phyloP scores from a whole-genome alignment of 441 rosid species.

The Bocquillonia castaneifolia region DNA sequence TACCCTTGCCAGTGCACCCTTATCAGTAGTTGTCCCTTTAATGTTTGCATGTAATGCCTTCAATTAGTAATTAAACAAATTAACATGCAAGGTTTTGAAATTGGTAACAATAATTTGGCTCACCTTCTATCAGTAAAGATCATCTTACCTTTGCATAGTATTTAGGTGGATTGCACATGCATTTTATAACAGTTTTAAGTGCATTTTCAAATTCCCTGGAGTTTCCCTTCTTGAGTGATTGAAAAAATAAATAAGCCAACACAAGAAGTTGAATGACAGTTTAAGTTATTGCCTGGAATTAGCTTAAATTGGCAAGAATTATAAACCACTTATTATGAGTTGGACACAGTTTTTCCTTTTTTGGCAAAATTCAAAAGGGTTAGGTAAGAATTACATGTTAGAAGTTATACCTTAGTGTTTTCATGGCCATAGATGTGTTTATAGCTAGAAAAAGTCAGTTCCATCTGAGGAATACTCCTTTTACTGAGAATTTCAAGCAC shows the following conservation, averaged over 20 bases:
- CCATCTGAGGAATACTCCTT: conserved; percentile 56
- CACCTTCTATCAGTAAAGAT: background rate
- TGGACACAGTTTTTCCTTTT: too few relatives aligned
- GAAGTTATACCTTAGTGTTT: conserved; percentile 41
- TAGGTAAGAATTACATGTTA: background rate
- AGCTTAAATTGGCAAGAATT: background rate
- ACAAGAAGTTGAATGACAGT: background rate
- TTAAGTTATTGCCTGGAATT: background rate
- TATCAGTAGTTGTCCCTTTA: conserved; percentile 31
- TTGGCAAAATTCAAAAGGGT: background rate
- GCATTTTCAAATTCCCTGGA: conserved; percentile 41
- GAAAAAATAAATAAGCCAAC: background rate
- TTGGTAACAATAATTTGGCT: too few relatives aligned
- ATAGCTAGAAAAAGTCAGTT: conserved; percentile 52
- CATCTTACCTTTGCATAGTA: conserved; percentile 51
- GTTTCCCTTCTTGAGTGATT: conserved; percentile 41
- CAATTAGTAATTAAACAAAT: background rate
- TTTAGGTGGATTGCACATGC: conserved; percentile 40
- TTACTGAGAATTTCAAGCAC: conserved; percentile 60
- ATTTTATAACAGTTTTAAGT: conserved; percentile 40
- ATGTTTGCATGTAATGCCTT: conserved; percentile 37
- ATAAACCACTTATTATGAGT: background rate
- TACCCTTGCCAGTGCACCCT: conserved; percentile 34
- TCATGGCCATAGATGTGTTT: conserved; percentile 59
- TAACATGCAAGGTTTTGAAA: background rate